These are phyloP conservation scores for Ceratorhiza oryzae-sativae DNA, from an alignment of 1,284 basidiomycete genomes.

Conservation along the genomic window DNA sequence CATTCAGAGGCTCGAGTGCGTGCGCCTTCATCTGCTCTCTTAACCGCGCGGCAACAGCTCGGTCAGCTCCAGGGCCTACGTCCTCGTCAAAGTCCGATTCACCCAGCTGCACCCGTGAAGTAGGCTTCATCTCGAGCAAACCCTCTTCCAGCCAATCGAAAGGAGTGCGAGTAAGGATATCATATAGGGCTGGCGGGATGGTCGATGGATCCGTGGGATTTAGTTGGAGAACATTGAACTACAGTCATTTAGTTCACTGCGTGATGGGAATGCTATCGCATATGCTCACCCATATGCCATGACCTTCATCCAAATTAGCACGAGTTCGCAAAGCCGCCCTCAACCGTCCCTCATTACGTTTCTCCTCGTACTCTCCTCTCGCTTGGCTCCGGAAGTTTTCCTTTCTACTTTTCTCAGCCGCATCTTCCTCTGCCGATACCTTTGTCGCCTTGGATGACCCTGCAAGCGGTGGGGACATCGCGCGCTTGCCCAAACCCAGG, in stretches of 20 bases:
- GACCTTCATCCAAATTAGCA: conserved; percentile 67
- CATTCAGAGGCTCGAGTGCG: conserved; percentile 36
- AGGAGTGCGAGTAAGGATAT: conserved; percentile 46
- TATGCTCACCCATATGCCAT: conserved; percentile 66
- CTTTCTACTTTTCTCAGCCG: conserved; percentile 47
- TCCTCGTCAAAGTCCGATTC: conserved; percentile 35
- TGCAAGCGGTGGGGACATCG: conserved; percentile 32
- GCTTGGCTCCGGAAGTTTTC: conserved; percentile 70
- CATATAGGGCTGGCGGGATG: conserved; percentile 69
- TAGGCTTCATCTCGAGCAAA: not conserved
- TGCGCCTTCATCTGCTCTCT: conserved; percentile 41
- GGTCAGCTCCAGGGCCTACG: conserved; percentile 9
- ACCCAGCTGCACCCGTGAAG: not conserved
- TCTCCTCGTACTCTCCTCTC: conserved; percentile 73
- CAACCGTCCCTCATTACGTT: conserved; percentile 71
- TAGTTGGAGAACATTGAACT: conserved; percentile 83
- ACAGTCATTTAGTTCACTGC: conserved; percentile 29
- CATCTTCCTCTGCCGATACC: conserved; percentile 63
- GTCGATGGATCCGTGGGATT: conserved; percentile 67
- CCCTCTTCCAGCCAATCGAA: conserved; percentile 1
- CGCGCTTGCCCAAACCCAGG: conserved; percentile 73
- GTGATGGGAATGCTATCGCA: not conserved
- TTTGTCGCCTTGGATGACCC: conserved; percentile 76
- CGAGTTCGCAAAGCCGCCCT: conserved; percentile 74
- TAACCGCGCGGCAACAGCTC: conserved; percentile 23